phyloP scores from a whole-genome alignment of 257 asterid species.

The Petunia secreta region DNA sequence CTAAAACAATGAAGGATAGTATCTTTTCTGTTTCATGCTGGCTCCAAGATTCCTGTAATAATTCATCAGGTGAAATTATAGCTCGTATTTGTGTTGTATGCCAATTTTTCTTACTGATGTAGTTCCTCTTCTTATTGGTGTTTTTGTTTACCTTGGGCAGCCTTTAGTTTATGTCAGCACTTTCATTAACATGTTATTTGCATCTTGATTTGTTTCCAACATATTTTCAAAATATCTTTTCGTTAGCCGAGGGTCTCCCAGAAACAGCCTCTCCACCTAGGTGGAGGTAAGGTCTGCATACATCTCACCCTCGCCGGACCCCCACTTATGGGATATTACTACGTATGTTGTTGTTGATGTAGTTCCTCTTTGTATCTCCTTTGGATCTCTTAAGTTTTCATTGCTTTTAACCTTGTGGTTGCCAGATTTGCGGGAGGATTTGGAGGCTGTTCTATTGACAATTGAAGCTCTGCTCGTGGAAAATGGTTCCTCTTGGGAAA shows the following conservation, averaged over 20 bases:
- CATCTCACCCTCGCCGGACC: no score
- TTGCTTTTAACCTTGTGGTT: constrained; percentile 30
- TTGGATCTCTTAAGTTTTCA: constrained; percentile 26
- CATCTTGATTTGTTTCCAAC: no score
- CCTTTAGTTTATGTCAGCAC: no score
- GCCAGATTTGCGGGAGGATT: constrained; percentile 72
- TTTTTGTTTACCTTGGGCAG: background rate
- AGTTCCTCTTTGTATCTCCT: constrained; percentile 19
- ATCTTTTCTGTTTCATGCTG: constrained; percentile 79
- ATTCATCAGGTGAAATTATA: constrained; percentile 49
- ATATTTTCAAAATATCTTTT: no score
- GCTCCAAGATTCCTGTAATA: constrained; percentile 61
- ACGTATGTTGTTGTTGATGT: background rate
- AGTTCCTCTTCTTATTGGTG: background rate
- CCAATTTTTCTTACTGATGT: constrained; percentile 19
- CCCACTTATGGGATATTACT: no score
- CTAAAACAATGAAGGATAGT: constrained; percentile 58
- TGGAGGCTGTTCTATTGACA: constrained; percentile 60
- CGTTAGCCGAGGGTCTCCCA: no score
- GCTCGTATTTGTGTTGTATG: background rate
- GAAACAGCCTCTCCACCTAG: no score
- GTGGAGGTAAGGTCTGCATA: no score
- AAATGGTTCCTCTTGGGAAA: constrained; percentile 78
- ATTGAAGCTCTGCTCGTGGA: constrained; percentile 65
- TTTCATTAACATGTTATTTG: no score